Conservation (phyloP, 2,329 filamentous ascomycete species). For the Penicillium sp. region DNA sequence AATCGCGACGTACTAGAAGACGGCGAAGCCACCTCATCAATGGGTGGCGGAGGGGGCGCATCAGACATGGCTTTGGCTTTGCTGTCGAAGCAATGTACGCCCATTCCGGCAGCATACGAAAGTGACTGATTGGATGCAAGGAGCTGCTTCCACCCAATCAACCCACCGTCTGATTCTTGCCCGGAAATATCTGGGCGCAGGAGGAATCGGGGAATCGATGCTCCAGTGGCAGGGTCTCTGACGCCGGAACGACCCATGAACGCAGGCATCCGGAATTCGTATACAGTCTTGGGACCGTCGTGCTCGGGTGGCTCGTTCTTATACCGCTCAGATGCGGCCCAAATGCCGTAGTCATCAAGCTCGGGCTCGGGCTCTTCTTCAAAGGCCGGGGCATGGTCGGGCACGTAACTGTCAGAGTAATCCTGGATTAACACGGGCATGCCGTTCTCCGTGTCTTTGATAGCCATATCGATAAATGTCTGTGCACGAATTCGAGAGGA, state of each 20-base stretch:
- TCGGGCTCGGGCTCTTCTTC: slow-evolving; percentile 34
- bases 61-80: slow-evolving; percentile 20
- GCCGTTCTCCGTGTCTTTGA: slow-evolving; percentile 41
- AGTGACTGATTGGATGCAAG: slow-evolving; percentile 42
- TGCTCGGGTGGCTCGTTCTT: slow-evolving; percentile 18
- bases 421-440: slow-evolving; percentile 44
- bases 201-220: slow-evolving; percentile 40
- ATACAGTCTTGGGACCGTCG: slow-evolving; percentile 36
- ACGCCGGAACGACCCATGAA: slow-evolving; percentile 41
- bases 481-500: slow-evolving; percentile 47
- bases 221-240: slow-evolving; percentile 23
- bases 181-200: slow-evolving; percentile 44
- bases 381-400: slow-evolving; percentile 33
- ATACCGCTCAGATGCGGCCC: slow-evolving; percentile 25
- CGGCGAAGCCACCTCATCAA: slow-evolving; percentile 30
- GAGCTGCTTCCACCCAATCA: slow-evolving; percentile 46
- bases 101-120: slow-evolving; percentile 36
- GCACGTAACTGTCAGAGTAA: slow-evolving; percentile 38
- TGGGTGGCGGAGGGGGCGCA: slow-evolving; percentile 10
- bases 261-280: slow-evolving; percentile 43
- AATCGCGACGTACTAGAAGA: slow-evolving; percentile 35
- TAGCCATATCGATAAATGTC: slow-evolving; percentile 45
- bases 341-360: slow-evolving; percentile 34
- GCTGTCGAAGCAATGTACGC: slow-evolving; percentile 33
- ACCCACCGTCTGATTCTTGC: slow-evolving; percentile 44